These are phyloP conservation scores for Neoboletus subvelutipes DNA, from an alignment of 768 basidiomycete species.

Conservation along the genomic window DNA sequence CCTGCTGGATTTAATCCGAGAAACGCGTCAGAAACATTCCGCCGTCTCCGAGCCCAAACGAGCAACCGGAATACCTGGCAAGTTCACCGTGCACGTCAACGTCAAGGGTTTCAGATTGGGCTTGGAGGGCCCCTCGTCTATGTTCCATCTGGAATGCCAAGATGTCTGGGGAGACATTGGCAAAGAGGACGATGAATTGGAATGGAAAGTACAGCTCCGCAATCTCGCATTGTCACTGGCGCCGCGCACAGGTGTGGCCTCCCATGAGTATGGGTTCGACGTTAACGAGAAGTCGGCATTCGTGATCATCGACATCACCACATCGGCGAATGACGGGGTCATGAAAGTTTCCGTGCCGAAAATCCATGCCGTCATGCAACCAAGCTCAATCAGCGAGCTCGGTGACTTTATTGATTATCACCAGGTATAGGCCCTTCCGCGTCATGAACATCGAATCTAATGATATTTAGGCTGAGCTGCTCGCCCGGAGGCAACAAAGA, in stretches of 20 bases:
- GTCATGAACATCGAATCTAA: slow-evolving; percentile 7
- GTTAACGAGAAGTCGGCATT: slow-evolving; percentile 75
- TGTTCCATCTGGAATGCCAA: slow-evolving; percentile 71
- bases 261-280: slow-evolving; percentile 45
- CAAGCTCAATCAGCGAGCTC: slow-evolving; percentile 87
- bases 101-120: slow-evolving; percentile 82
- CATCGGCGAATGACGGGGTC: slow-evolving; percentile 35
- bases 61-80: slow-evolving; percentile 19
- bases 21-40: slow-evolving; percentile 45
- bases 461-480: slow-evolving; percentile 63
- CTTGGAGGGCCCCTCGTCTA: slow-evolving; percentile 70
- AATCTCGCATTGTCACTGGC: slow-evolving; percentile 85
- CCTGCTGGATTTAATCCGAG: slow-evolving; percentile 61
- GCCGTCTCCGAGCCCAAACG: slow-evolving; percentile 8
- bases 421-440: slow-evolving; percentile 48
- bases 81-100: slow-evolving; percentile 54
- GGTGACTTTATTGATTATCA: slow-evolving; percentile 87
- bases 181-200: slow-evolving; percentile 40
- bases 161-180: slow-evolving; percentile 65
- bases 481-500: slow-evolving; percentile 71
- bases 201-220: slow-evolving; percentile 70
- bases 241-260: slow-evolving; percentile 44
- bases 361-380: slow-evolving; percentile 92
- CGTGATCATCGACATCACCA: slow-evolving; percentile 73
- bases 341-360: slow-evolving; percentile 63